Conservation (phyloP, 2,329 filamentous ascomycete species). For the Ophiostoma sp. region DNA sequence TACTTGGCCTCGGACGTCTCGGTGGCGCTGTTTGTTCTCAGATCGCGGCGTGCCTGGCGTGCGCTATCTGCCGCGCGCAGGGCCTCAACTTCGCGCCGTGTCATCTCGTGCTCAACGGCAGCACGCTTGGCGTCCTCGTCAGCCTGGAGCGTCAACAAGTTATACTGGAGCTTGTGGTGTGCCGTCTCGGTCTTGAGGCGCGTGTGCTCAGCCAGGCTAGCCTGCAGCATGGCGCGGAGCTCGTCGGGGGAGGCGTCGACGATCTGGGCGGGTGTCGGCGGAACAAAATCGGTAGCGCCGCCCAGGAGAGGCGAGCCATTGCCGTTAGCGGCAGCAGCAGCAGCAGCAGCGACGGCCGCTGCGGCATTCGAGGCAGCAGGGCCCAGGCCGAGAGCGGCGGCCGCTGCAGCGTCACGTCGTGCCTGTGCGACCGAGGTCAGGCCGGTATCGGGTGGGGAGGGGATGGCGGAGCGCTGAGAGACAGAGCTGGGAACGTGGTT, state of each 20-base stretch:
- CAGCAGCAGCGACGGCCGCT: background rate
- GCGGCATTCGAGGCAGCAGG: background rate
- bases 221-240: conserved; percentile 57
- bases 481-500: conserved; percentile 33
- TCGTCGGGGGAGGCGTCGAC: conserved; percentile 55
- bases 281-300: conserved; percentile 42
- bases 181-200: conserved; percentile 77
- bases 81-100: conserved; percentile 82
- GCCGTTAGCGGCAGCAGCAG: background rate
- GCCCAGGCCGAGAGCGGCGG: conserved; percentile 4
- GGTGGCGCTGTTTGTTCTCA: conserved; percentile 43
- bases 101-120: conserved; percentile 88
- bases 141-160: conserved; percentile 78
- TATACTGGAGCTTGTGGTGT: conserved; percentile 88
- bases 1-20: conserved; percentile 57
- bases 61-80: conserved; percentile 72
- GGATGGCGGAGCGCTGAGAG: conserved; percentile 49
- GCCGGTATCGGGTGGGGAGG: conserved; percentile 56
- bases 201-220: conserved; percentile 56
- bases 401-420: conserved; percentile 26
- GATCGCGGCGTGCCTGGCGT: conserved; percentile 58
- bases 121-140: conserved; percentile 83
- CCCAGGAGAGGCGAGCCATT: conserved; percentile 28
- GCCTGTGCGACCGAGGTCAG: conserved; percentile 38
- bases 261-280: conserved; percentile 53